Percentiles rank a stretch among this genome's conserved stretches.
Conservation (phyloP, 345 rosid genomes). For the Heritiera littoralis region DNA sequence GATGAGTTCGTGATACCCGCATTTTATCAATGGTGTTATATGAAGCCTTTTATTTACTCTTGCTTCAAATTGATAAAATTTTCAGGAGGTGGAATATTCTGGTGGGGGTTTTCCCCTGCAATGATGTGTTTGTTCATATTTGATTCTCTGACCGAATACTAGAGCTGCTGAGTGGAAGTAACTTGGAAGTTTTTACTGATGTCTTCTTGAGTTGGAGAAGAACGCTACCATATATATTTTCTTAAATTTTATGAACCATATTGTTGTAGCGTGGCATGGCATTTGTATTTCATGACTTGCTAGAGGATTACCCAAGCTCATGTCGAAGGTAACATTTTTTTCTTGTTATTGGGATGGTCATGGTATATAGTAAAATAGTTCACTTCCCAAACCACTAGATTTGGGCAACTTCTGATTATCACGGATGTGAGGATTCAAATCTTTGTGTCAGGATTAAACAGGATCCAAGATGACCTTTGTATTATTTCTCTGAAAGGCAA, state of each 20-base stretch:
- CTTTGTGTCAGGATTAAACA: background rate
- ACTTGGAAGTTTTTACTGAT: too few relatives aligned
- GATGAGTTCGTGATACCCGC: too few relatives aligned
- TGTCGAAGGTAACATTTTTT: background rate
- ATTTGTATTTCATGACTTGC: background rate
- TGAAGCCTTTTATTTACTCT: background rate
- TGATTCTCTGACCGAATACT: background rate
- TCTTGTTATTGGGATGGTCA: background rate
- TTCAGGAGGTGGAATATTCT: slow-evolving; percentile 92
- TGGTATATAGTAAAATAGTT: background rate
- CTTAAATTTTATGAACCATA: slow-evolving; percentile 8
- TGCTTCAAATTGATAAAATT: slow-evolving; percentile 22
- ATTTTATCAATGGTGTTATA: background rate
- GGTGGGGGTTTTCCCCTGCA: slow-evolving; percentile 75
- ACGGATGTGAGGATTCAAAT: background rate
- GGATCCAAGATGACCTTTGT: too few relatives aligned
- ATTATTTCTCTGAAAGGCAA: too few relatives aligned
- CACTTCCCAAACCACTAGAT: background rate
- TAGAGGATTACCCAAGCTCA: background rate
- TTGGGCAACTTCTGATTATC: background rate
- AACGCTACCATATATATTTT: background rate
- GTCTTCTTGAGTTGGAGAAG: background rate
- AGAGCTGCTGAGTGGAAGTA: background rate
- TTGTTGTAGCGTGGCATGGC: background rate
- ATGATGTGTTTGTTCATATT: slow-evolving; percentile 16